Conservation (phyloP, 768 basidiomycete genomes). For the Coprinellus micaceus region DNA sequence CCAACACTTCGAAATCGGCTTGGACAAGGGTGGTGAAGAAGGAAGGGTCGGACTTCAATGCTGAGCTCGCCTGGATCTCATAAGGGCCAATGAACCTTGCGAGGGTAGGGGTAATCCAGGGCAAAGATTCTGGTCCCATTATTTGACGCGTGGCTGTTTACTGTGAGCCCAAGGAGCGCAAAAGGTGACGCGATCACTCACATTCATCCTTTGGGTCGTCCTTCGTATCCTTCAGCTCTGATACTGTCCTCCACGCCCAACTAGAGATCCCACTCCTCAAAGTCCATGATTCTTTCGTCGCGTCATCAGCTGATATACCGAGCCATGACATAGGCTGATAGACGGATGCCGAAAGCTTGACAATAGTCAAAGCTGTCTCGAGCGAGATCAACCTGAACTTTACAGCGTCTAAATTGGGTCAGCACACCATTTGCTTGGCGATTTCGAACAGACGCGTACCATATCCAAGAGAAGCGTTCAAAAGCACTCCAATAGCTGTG, state of each 20-base stretch:
- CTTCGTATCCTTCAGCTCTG: conserved; percentile 67
- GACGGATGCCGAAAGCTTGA: conserved; percentile 62
- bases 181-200: background rate
- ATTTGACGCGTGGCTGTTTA: conserved; percentile 45
- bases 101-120: conserved; percentile 57
- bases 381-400: conserved; percentile 64
- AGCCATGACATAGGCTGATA: conserved; percentile 76
- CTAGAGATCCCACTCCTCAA: conserved; percentile 61
- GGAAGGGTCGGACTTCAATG: conserved; percentile 37
- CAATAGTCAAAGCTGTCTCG: conserved; percentile 64
- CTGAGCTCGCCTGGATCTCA: conserved; percentile 30
- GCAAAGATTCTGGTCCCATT: conserved; percentile 60
- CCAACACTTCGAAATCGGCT: conserved; percentile 68
- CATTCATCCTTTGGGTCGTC: conserved; percentile 54
- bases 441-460: conserved; percentile 43
- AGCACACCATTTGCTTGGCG: background rate
- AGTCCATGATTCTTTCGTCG: conserved; percentile 56
- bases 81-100: conserved; percentile 59
- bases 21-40: conserved; percentile 47
- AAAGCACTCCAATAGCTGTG: conserved; percentile 72
- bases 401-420: conserved; percentile 54
- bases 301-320: conserved; percentile 18
- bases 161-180: background rate
- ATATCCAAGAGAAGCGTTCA: conserved; percentile 76
- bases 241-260: conserved; percentile 78